Evolutionary conservation across 2,329 filamentous ascomycete genomes (phyloP), one percentile per base, ranked within the genome.

Genomic region (Fusarium temperatum): DNA sequence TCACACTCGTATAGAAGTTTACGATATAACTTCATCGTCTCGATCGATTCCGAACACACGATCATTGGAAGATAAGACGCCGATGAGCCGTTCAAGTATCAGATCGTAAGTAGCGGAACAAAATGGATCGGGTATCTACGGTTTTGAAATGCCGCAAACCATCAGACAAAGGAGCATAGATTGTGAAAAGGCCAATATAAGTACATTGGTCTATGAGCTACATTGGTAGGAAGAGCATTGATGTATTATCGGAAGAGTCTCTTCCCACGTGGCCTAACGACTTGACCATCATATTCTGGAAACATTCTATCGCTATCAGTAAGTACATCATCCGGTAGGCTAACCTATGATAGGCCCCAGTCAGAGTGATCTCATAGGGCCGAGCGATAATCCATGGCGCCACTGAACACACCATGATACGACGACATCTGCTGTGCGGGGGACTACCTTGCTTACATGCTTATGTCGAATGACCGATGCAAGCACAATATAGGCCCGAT

Each of bases 401-500:
- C 20, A 39, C 51, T 5, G 11, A 22, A 39, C 18, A 39, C 18
- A 39, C 18, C 35, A 39, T 24, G n/a, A 5, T 20, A 11, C 20
- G n/a, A 24, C n/a, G n/a, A 20, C 6, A 53, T 13, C 10, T 20
- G 9, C 12, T 53, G 20, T 9, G 14, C 5, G 24, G 18, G 50
- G 10, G n/a, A 20, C 11, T n/a, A 12, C 11, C 47, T n/a, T 50
- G 20, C 3, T 12, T 30, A 9, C 20, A 13, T n/a, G 20, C 7
- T 28, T 15, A 38, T 2, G 5, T 26, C 10, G 7, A 36, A 38
- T 38, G 13, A 17, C 14, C 7, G 8, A 38, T 10, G 18, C 22
- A 26, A 8, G 12, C 3, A 12, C 18, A 3, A 5, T 20, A 2
- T 0, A 22, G 6, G 24, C 7, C 14, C 24, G 9, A 8, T 1